Evolutionary conservation across 2,329 filamentous ascomycete genomes (phyloP).

Genomic region (Camptophora hylomeconis): DNA sequence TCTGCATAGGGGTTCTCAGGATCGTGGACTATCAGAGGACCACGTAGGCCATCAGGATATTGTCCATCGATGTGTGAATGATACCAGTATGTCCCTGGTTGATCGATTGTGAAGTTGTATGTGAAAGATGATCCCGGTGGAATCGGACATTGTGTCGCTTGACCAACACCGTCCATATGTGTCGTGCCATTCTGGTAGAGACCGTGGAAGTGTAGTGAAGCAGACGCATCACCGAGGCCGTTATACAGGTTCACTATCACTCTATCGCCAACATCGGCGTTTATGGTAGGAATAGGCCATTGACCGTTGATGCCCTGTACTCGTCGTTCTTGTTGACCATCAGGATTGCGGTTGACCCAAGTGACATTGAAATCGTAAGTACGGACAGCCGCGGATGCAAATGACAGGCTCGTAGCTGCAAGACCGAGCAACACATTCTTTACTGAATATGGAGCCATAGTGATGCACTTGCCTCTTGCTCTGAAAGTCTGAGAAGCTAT

Average conservation of each 20-base stretch:
- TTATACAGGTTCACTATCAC: constrained; percentile 28
- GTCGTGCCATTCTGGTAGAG: constrained; percentile 54
- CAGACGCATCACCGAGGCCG: constrained; percentile 25
- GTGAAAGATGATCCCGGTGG: constrained; percentile 50
- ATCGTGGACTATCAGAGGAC: constrained; percentile 52
- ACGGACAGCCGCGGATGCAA: constrained; percentile 17
- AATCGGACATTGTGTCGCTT: constrained; percentile 56
- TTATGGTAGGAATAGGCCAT: constrained; percentile 56
- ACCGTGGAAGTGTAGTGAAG: constrained; percentile 51
- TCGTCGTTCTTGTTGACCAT: constrained; percentile 50
- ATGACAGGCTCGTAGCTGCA: too few relatives aligned
- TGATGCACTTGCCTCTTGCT: too few relatives aligned
- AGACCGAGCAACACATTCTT: too few relatives aligned
- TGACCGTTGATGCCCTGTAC: constrained; percentile 64
- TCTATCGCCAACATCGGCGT: constrained; percentile 25
- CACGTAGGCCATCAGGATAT: constrained; percentile 58
- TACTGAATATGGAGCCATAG: too few relatives aligned
- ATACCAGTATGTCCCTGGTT: constrained; percentile 70
- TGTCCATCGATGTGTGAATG: constrained; percentile 56
- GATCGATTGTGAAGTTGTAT: constrained; percentile 55
- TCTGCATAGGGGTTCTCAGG: constrained; percentile 43
- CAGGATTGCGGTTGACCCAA: constrained; percentile 61
- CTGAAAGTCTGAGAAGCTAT: too few relatives aligned
- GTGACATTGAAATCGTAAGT: constrained; percentile 55
- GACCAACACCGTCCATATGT: constrained; percentile 57